These are phyloP conservation scores for Candida vaughaniae DNA, from an alignment of 805 yeast genomes.

Conservation along the genomic window DNA sequence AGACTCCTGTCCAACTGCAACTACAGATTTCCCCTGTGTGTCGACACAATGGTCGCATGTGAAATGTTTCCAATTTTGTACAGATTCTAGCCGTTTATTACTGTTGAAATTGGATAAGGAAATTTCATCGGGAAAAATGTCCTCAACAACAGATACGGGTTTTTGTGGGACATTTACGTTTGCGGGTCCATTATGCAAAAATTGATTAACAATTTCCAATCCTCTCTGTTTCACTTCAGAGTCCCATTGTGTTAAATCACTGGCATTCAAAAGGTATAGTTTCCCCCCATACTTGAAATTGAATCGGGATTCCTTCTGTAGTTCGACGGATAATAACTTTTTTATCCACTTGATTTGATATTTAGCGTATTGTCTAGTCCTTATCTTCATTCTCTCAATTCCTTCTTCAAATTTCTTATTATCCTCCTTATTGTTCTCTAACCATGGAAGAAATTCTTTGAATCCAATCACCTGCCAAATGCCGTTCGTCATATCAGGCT, in stretches of 20 bases:
- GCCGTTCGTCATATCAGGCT: constrained; percentile 65
- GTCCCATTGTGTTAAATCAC: constrained; percentile 65
- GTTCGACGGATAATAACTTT: constrained; percentile 63
- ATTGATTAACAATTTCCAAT: constrained; percentile 41
- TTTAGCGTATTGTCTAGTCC: constrained; percentile 85
- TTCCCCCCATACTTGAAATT: constrained; percentile 59
- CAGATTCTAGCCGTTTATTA: constrained; percentile 38
- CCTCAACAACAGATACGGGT: constrained; percentile 22
- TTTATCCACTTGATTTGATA: constrained; percentile 89
- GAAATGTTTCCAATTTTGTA: constrained; percentile 62
- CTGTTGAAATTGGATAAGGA: constrained; percentile 21
- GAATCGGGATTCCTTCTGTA: constrained; percentile 45
- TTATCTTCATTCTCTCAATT: constrained; percentile 72
- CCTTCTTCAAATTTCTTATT: constrained; percentile 40
- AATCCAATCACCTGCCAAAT: constrained; percentile 95
- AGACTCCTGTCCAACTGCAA: constrained; percentile 71
- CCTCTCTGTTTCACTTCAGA: constrained; percentile 58
- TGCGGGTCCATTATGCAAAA: constrained; percentile 27
- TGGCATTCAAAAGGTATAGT: constrained; percentile 71
- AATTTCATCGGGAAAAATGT: constrained; percentile 25
- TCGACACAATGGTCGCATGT: constrained; percentile 67
- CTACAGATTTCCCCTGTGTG: constrained; percentile 50
- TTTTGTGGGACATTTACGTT: constrained; percentile 25
- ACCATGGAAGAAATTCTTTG: constrained; percentile 82
- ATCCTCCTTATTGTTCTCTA: constrained; percentile 18